Evolutionary conservation across 2,329 filamentous ascomycete species (phyloP).

Genomic region (Davidsoniella neocaledoniae): DNA sequence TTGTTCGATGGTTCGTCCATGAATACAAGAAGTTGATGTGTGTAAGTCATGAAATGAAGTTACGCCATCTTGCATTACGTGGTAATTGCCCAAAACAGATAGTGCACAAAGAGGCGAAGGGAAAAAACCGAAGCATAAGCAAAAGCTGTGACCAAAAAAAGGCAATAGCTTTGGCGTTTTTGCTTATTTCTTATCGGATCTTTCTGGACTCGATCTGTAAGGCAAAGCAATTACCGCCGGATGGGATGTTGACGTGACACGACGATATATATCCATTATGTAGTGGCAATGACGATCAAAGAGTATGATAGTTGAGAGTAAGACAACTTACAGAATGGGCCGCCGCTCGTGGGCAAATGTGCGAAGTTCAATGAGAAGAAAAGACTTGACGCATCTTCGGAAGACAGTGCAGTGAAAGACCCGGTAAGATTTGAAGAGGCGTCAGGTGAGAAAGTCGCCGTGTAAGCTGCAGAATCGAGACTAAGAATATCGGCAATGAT

Average conservation of each 20-base stretch:
- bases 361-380: no score
- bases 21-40: background rate
- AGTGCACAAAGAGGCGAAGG: background rate
- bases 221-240: no score
- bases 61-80: background rate
- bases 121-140: background rate
- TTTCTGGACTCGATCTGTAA: no score
- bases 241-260: no score
- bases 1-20: no score
- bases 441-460: constrained; percentile 1
- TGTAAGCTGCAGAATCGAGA: background rate
- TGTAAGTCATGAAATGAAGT: background rate
- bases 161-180: background rate
- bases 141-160: background rate
- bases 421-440: constrained; percentile 1
- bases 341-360: no score
- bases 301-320: no score
- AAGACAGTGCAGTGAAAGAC: background rate
- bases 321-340: no score
- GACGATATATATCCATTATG: no score
- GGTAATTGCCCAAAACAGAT: background rate
- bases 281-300: no score
- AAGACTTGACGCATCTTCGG: no score
- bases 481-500: background rate
- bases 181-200: no score